Evolutionary conservation across 2,329 filamentous ascomycete species (phyloP).

Genomic region (Aspergillus costaricaensis): DNA sequence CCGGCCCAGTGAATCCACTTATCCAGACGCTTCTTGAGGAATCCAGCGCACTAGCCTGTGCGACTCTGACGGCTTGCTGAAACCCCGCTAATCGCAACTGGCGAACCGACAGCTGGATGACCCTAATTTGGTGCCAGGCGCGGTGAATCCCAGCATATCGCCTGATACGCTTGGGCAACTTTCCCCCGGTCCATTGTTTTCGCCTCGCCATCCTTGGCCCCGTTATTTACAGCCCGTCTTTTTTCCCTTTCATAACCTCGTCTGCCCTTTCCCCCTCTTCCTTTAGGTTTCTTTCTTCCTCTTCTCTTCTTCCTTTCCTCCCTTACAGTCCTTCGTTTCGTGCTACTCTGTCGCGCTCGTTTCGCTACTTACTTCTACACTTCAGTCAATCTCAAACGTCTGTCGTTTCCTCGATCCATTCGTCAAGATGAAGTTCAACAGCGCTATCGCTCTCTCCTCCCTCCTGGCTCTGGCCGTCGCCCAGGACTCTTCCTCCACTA

Average conservation of each 20-base stretch:
- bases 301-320: conserved; percentile 16
- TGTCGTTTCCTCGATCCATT: conserved; percentile 15
- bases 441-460: conserved; percentile 46
- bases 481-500: conserved; percentile 32
- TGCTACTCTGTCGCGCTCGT: conserved; percentile 11
- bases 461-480: conserved; percentile 50
- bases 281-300: conserved; percentile 8
- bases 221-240: conserved; percentile 5
- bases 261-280: conserved; percentile 11
- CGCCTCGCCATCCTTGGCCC: conserved; percentile 12
- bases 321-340: conserved; percentile 11
- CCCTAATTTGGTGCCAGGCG: no score
- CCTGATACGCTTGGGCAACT: conserved; percentile 8
- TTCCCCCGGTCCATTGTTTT: conserved; percentile 11
- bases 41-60: background rate
- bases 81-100: conserved; percentile 1
- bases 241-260: conserved; percentile 12
- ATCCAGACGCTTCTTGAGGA: background rate
- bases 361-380: conserved; percentile 9
- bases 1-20: background rate
- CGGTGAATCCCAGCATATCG: background rate
- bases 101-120: background rate
- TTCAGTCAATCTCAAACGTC: conserved; percentile 9
- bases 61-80: background rate
- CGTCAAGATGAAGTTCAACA: conserved; percentile 44